Evolutionary conservation across 1,284 basidiomycete genomes (phyloP), one percentile per base, ranked within the genome.

Genomic region (Boletus semigastroideus): DNA sequence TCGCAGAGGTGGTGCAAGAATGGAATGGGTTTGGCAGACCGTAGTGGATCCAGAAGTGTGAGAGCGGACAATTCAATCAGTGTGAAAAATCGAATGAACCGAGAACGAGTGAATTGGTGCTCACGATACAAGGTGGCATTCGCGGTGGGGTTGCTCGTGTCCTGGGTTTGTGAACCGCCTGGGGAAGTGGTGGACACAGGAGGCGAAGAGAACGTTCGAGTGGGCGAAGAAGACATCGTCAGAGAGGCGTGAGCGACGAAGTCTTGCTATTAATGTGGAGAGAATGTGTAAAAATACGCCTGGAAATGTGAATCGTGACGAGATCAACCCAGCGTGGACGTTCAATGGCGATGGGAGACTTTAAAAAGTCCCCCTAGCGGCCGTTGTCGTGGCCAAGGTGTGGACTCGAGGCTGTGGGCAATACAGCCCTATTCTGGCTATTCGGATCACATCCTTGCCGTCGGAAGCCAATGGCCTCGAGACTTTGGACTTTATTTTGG

Each of bases 51-150:
- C 38, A 34, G n/a, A n/a, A 38, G n/a, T 48, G 54, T 53, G 63
- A 43, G 54, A 57, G 49, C 41, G 46, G 16, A 38, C 12, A 25
- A 45, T 47, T 22, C 34, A 49, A 46, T 54, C 34, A 55, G 67
- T 63, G 52, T 55, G 66, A 64, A 49, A n/a, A 64, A 44, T 48
- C 36, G 49, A 46, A 6, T 39, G 16, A 46, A 50, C 30, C 8
- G 13, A 47, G 31, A 12, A 17, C 27, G 36, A 44, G n/a, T 33
- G 13, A 10, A 28, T 25, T 30, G 17, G 33, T 41, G 56, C 65
- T 67, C 56, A 66, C 65, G 42, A 46, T 66, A 66, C 45, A 66
- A 28, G 17, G 58, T 57, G 5, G 68, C 68, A 38, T 66, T 68
- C 3, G 48, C 39, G 1, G 66, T 44, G 3, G 64, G 27, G 16